Evolutionary conservation across 2,329 filamentous ascomycete species (phyloP), one percentile per base, ranked within the genome.

Genomic region (Venturia oleaginea): DNA sequence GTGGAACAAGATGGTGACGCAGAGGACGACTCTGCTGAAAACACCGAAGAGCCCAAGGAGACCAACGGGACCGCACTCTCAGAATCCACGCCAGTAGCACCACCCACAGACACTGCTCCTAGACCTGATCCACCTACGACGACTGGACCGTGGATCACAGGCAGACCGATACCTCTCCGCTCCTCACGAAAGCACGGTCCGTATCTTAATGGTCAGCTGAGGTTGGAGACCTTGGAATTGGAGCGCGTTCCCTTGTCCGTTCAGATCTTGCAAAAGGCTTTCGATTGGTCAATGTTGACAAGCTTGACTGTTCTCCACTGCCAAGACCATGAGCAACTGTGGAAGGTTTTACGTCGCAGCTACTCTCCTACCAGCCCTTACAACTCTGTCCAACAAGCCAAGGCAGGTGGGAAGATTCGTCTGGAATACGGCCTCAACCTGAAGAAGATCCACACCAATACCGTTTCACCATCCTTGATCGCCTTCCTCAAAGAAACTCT

Each of bases 401-500:
- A 63, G 24, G 40, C 54, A 17, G 43, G 40, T 38, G 46, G 64
- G 24, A 61, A 62, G 43, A 42, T 61, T 13, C 59, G 59, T 3
- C 27, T 65, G 59, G 57, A 76, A 51, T 77, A 76, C 43, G 68
- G 71, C 22, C 78, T 94, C 13, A 84, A 83, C 5, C 76, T 94
- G 62, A 92, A 87, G 74, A 84, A 87, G 67, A 82, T 94, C 17
- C 88, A 92, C 70, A 91, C 88, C 0, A 89, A 94, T 74, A 81
- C 81, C 15, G 86, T 89, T 2, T 89, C 89, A 0, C 78, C 83
- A 8, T 80, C 86, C 30, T 77, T 94, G 19, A 84, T 94, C 63
- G 80, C 81, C 1, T 93, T 94, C 71, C 79, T 94, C 67, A 90
- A 88, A 69, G 88, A 92, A 67, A 87, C 89, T 0, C 79, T 94